Evolutionary conservation across 2,329 filamentous ascomycete species (phyloP).

Genomic region (Cercospora sojina): DNA sequence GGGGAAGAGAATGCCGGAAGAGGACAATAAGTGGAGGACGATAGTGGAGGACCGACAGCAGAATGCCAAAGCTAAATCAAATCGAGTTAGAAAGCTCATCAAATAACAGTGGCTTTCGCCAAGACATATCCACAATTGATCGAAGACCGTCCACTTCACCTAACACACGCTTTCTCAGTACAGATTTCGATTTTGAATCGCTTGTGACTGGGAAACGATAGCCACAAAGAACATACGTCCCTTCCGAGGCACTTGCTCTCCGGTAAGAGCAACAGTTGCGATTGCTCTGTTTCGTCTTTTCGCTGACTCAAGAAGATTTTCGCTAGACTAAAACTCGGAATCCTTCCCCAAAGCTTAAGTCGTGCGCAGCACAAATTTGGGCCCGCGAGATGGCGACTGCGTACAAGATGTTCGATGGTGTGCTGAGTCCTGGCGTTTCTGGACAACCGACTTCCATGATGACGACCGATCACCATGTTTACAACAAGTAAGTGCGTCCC

Average conservation of each 20-base stretch:
- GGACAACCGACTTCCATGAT: constrained; percentile 27
- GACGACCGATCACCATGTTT: constrained; percentile 32
- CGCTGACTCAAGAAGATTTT: neutral
- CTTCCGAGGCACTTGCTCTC: neutral
- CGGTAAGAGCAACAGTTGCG: neutral
- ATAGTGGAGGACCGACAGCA: neutral
- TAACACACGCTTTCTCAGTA: neutral
- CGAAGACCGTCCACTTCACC: neutral
- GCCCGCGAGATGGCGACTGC: neutral
- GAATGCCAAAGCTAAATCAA: neutral
- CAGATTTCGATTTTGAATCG: neutral
- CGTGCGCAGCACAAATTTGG: neutral
- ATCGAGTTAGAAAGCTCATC: neutral
- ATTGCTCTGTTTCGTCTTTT: neutral
- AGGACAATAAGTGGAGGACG: neutral
- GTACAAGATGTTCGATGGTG: constrained; percentile 7
- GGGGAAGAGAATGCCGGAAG: neutral
- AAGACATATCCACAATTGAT: constrained; percentile 4
- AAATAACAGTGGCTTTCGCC: neutral
- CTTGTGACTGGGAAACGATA: neutral
- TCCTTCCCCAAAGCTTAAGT: neutral
- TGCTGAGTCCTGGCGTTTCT: constrained; percentile 13
- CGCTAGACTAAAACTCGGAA: neutral
- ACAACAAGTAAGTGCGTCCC: constrained; percentile 32
- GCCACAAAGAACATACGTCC: neutral